These are phyloP conservation scores for Pelargonium fulgidum DNA, from an alignment of 441 rosid genomes.

Conservation along the genomic window DNA sequence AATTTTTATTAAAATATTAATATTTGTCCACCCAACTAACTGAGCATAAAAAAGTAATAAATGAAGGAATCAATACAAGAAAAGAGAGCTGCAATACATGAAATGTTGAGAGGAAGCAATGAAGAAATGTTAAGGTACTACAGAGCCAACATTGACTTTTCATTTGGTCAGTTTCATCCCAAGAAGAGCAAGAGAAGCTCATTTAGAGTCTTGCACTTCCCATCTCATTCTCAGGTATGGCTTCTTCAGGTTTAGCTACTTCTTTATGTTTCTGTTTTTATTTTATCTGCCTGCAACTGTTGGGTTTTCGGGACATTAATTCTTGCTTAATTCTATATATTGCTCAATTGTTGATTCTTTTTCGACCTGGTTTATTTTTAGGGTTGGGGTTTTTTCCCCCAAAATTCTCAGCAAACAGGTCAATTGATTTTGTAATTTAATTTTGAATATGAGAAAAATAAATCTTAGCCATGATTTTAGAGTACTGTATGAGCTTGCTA, in stretches of 20 bases:
- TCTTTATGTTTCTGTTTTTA: background rate
- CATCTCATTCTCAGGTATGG: background rate
- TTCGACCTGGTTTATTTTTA: background rate
- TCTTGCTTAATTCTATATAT: background rate
- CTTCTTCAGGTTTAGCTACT: background rate
- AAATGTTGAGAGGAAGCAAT: too few species aligned
- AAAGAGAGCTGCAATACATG: too few species aligned
- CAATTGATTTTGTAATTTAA: background rate
- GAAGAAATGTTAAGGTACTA: too few species aligned
- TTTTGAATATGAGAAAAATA: background rate
- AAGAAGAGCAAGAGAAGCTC: background rate
- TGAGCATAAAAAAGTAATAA: too few species aligned
- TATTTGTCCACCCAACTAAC: too few species aligned
- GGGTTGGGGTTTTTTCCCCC: background rate
- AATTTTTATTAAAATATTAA: too few species aligned
- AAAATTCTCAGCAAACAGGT: too few species aligned
- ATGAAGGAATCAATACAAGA: too few species aligned
- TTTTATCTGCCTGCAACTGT: background rate
- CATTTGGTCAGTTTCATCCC: too few species aligned
- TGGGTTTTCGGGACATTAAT: background rate
- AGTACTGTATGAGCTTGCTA: conserved; percentile 25
- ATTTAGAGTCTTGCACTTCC: background rate
- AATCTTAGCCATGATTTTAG: too few species aligned
- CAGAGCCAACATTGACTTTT: too few species aligned
- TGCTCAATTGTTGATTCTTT: background rate